These are phyloP conservation scores for Pholiota molesta DNA, from an alignment of 768 basidiomycete species.

Conservation along the genomic window DNA sequence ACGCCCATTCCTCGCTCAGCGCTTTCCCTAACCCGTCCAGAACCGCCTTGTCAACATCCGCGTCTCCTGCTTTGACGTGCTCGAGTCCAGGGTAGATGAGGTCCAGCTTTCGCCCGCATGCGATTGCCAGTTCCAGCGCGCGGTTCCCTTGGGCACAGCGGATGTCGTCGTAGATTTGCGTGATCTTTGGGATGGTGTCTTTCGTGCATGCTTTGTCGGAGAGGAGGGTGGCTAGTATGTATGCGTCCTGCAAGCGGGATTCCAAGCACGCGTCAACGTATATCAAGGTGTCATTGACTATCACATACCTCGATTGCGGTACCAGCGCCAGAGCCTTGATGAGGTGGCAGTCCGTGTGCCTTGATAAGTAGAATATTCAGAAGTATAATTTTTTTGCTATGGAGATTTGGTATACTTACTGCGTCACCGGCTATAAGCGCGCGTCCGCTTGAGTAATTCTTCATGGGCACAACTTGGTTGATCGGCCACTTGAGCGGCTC, in stretches of 20 bases:
- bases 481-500: slow-evolving; percentile 8
- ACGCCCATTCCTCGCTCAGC: background rate
- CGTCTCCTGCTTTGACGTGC: background rate
- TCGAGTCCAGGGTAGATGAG: background rate
- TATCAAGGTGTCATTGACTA: no score
- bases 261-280: no score
- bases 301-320: slow-evolving; percentile 2
- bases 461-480: slow-evolving; percentile 3
- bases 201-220: background rate
- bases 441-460: background rate
- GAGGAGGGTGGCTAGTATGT: slow-evolving; percentile 5
- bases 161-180: background rate
- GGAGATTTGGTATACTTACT: background rate
- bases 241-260: no score
- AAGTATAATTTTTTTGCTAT: background rate
- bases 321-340: slow-evolving; percentile 7
- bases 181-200: background rate
- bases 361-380: background rate
- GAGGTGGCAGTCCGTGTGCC: slow-evolving; percentile 6
- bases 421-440: slow-evolving; percentile 4
- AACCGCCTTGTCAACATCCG: background rate
- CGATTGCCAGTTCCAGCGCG: background rate
- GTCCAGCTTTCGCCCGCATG: background rate
- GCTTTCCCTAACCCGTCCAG: background rate
- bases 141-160: slow-evolving; percentile 1